Evolutionary conservation across 306 rosid species (phyloP), one percentile per base, ranked within the genome.

Genomic region (Gynostemma pentaphyllum): DNA sequence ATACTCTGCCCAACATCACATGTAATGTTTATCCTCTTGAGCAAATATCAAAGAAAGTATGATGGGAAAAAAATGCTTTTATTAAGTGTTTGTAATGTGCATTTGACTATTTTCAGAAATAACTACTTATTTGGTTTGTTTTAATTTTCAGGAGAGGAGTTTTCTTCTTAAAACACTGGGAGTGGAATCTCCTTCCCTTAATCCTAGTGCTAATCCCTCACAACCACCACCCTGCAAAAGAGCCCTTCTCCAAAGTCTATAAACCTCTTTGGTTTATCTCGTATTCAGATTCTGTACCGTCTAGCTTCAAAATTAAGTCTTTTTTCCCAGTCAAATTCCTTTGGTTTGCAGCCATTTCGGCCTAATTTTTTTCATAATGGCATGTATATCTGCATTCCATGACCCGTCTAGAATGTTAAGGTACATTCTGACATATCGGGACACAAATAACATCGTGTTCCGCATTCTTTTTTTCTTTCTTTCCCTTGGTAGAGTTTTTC

Each of bases 151-250:
- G 99, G 99, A 94, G 75, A 84, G 97, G 89, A 86, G 69, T 79
- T 94, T 94, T 74, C 88, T 94, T 67, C 87, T 88, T 80, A 94
- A 85, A 81, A 86, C 99, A 67, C 90, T 94, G 39, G 99, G 99
- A 78, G 76, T 80, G 85, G 99, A 85, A 61, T 86, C 94, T 51
- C 86, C 99, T 62, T 83, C 83, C 64, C 80, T 76, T 30, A 72
- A 76, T 55, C 83, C 76, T 64, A 67, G 69, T 52, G 71, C 74
- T 62, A 83, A 84, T 57, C 71, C 77, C 65, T 83, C 86, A 52
- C 95, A 83, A 62, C 88, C 95, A 15, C 99, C 99, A 23, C 65
- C 81, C 64, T 94, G 99, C 95, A 94, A 89, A 86, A 81, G 99
- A 83, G 85, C 94, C 71, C 94, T 94, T 60, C 86, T 94, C 62